Conservation (phyloP, 495 filamentous ascomycete species). For the Penicillium paxilli region DNA sequence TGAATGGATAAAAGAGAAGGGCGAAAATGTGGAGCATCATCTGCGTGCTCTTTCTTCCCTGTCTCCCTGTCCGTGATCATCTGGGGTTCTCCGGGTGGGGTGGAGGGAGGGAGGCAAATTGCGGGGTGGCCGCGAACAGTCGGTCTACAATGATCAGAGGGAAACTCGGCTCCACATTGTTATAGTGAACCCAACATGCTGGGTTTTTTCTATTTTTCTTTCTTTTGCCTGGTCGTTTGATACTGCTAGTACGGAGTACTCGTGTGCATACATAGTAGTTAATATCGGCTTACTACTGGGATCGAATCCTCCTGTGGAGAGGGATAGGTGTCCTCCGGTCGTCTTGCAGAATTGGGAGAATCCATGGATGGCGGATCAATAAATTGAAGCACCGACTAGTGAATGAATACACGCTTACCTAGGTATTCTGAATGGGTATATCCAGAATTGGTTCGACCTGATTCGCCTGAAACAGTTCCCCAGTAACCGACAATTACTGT, state of each 20-base stretch:
- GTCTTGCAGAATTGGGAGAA: too few species aligned
- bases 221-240: slow-evolving; percentile 1
- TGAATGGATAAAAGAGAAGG: background rate
- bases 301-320: background rate
- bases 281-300: background rate
- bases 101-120: background rate
- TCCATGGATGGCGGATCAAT: too few species aligned
- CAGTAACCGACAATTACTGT: background rate
- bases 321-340: background rate
- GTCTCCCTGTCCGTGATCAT: slow-evolving; percentile 3
- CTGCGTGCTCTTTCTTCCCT: slow-evolving; percentile 3
- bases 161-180: background rate
- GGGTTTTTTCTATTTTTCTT: too few species aligned
- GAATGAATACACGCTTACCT: too few species aligned
- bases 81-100: slow-evolving; percentile 3
- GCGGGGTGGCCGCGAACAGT: slow-evolving; percentile 6
- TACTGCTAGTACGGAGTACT: too few species aligned
- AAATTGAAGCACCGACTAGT: too few species aligned
- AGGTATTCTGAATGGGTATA: background rate
- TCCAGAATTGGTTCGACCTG: background rate
- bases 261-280: too few species aligned
- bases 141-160: background rate
- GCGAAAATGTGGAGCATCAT: slow-evolving; percentile 10
- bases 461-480: slow-evolving; percentile 4
- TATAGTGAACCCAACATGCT: background rate